Percentiles rank a stretch among this genome's conserved stretches.
phyloP scores from a whole-genome alignment of 495 filamentous ascomycete genomes.

The Letharia lupina region DNA sequence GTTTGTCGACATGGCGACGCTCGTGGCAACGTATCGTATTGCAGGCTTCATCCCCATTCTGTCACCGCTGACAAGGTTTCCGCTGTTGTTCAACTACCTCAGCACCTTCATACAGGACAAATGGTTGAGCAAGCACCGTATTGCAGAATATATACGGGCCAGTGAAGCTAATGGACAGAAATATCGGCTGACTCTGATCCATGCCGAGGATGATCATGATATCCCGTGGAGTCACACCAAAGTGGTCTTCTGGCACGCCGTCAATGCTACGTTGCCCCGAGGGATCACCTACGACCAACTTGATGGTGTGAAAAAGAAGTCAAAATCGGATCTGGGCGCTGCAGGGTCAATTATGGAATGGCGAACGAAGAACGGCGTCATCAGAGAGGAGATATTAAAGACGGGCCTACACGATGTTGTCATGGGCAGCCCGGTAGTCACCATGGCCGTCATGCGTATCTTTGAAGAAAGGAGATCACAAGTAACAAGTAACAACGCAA shows the following conservation, averaged over 20 bases:
- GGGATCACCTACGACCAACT: conserved; percentile 33
- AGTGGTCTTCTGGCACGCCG: conserved; percentile 38
- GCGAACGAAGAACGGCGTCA: conserved; percentile 35
- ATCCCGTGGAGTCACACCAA: conserved; percentile 37
- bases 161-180: conserved; percentile 28
- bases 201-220: conserved; percentile 36
- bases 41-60: conserved; percentile 39
- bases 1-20: conserved; percentile 36
- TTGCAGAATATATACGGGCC: conserved; percentile 29
- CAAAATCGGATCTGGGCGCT: conserved; percentile 35
- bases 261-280: conserved; percentile 31
- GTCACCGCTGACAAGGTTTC: conserved; percentile 36
- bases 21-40: conserved; percentile 40
- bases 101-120: conserved; percentile 37
- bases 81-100: conserved; percentile 33
- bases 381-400: conserved; percentile 44
- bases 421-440: conserved; percentile 43
- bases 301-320: conserved; percentile 29
- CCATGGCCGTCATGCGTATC: conserved; percentile 38
- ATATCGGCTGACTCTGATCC: conserved; percentile 30
- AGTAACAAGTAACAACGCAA: no score
- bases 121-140: conserved; percentile 38
- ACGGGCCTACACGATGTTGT: conserved; percentile 44
- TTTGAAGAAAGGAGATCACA: conserved; percentile 21
- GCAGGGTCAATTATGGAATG: conserved; percentile 42